phyloP scores from a whole-genome alignment of 1,139 yeast genomes.

The Blastobotrys capitulatus region DNA sequence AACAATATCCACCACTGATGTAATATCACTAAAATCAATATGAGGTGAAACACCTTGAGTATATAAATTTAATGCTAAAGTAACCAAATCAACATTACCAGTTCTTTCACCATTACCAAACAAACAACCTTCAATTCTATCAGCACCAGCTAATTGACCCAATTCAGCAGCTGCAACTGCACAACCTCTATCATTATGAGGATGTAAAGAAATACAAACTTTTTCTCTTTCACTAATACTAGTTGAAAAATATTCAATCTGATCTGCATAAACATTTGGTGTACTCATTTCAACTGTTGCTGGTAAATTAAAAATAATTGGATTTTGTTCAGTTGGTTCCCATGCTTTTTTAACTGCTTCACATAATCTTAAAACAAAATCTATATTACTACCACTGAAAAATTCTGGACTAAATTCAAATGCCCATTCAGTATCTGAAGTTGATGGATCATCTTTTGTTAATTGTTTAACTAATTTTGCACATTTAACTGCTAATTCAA shows the following conservation, averaged over 20 bases:
- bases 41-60: slow-evolving; percentile 90
- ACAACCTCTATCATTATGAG: slow-evolving; percentile 96
- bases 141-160: slow-evolving; percentile 93
- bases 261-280: slow-evolving; percentile 95
- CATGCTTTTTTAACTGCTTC: slow-evolving; percentile 95
- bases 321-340: slow-evolving; percentile 78
- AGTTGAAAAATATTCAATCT: slow-evolving; percentile 81
- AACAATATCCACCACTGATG: slow-evolving; percentile 74
- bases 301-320: slow-evolving; percentile 92
- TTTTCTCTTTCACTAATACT: slow-evolving; percentile 78
- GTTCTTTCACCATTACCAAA: slow-evolving; percentile 99
- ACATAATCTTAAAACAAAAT: slow-evolving; percentile 77
- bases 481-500: slow-evolving; percentile 76
- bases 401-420: slow-evolving; percentile 95
- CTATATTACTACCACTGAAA: slow-evolving; percentile 83
- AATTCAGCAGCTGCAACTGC: slow-evolving; percentile 97
- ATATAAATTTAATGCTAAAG: slow-evolving; percentile 86
- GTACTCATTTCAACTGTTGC: slow-evolving; percentile 97
- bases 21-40: slow-evolving; percentile 81
- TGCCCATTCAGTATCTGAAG: slow-evolving; percentile 72
- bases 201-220: slow-evolving; percentile 84
- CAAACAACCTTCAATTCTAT: slow-evolving; percentile 94
- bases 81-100: slow-evolving; percentile 93
- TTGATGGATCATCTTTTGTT: slow-evolving; percentile 82
- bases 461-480: slow-evolving; percentile 72